Percentiles rank a stretch among this genome's conserved stretches.
These are phyloP conservation scores for Trametes versicolor DNA, from an alignment of 1,284 basidiomycete species.

Conservation along the genomic window DNA sequence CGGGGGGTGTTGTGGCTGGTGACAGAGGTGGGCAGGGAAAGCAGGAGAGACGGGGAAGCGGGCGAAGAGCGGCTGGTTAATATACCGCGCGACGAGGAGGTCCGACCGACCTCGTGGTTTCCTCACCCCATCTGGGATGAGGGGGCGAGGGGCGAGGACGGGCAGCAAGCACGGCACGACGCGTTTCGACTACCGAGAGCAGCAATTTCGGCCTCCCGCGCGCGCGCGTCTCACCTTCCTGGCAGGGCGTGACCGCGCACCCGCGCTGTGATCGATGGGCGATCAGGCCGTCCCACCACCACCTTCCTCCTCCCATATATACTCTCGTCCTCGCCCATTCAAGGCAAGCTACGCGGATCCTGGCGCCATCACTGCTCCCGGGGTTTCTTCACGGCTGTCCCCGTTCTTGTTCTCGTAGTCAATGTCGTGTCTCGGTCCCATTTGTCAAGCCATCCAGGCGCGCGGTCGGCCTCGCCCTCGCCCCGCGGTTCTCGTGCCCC, in stretches of 20 bases:
- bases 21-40: background rate
- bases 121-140: conserved; percentile 20
- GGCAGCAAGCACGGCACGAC: conserved; percentile 5
- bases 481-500: background rate
- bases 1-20: background rate
- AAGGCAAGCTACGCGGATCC: conserved; percentile 11
- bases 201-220: conserved; percentile 15
- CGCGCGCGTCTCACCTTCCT: conserved; percentile 18
- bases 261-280: conserved; percentile 24
- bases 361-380: conserved; percentile 13
- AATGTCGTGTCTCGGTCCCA: background rate
- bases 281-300: conserved; percentile 10
- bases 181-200: conserved; percentile 15
- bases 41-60: background rate
- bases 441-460: background rate
- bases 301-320: conserved; percentile 5
- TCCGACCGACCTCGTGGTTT: conserved; percentile 30
- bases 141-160: conserved; percentile 19
- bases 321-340: background rate
- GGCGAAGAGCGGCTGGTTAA: conserved; percentile 18
- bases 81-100: conserved; percentile 26
- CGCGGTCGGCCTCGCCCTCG: background rate
- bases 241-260: conserved; percentile 21
- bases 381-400: background rate
- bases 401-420: background rate